A percentile compares a stretch with the other conserved stretches of the same genome.
phyloP scores from a whole-genome alignment of 2,329 filamentous ascomycete genomes.

The Aspergillus aculeatus region DNA sequence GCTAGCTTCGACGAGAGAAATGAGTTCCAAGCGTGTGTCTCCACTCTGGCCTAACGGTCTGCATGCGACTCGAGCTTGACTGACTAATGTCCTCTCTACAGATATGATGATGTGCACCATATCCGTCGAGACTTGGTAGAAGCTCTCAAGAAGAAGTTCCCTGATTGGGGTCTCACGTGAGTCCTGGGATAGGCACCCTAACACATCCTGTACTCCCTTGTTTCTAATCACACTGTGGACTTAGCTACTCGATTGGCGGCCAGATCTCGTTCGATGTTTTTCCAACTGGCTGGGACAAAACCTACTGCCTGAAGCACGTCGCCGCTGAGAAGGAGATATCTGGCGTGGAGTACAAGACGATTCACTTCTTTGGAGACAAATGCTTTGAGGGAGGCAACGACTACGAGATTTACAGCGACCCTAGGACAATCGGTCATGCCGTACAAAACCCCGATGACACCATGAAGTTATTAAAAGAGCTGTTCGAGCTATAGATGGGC shows the following conservation, averaged over 20 bases:
- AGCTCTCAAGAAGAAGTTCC: constrained; percentile 75
- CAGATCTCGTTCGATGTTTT: constrained; percentile 99
- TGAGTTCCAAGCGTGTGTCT: constrained; percentile 66
- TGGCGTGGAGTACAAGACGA: constrained; percentile 68
- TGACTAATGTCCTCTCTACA: constrained; percentile 20
- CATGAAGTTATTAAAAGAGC: constrained; percentile 71
- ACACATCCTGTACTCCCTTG: not conserved
- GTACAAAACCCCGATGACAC: constrained; percentile 83
- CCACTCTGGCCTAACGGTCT: not conserved
- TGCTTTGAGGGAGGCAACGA: constrained; percentile 88
- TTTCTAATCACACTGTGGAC: constrained; percentile 6
- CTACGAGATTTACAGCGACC: constrained; percentile 85
- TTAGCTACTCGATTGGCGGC: constrained; percentile 86
- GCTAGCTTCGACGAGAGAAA: constrained; percentile 75
- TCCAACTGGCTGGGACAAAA: constrained; percentile 97
- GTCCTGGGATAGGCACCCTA: constrained; percentile 36
- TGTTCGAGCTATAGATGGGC: constrained; percentile 64
- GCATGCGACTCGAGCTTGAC: not conserved
- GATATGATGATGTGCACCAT: constrained; percentile 73
- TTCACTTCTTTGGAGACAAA: constrained; percentile 99
- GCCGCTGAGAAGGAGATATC: constrained; percentile 73
- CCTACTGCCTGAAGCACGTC: constrained; percentile 86
- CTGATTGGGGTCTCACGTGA: constrained; percentile 79
- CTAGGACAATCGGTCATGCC: constrained; percentile 78
- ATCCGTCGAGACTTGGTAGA: constrained; percentile 75